phyloP scores from a whole-genome alignment of 202 grass and related monocot genomes.

The Cymbopogon flexuosus region DNA sequence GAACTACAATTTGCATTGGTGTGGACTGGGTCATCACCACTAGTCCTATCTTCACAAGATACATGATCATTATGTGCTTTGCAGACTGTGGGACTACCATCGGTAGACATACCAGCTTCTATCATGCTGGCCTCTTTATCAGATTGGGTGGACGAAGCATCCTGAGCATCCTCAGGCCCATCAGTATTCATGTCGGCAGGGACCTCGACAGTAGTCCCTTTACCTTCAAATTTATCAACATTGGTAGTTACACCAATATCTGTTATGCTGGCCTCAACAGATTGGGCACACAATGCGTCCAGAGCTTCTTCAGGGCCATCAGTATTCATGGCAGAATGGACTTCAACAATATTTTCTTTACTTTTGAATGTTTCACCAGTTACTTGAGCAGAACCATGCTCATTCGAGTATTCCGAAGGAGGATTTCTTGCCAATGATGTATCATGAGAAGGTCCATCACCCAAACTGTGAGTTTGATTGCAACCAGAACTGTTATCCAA shows the following conservation, averaged over 20 bases:
- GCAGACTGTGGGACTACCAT: neutral
- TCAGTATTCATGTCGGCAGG: slow-evolving; percentile 19
- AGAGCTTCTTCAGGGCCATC: slow-evolving; percentile 20
- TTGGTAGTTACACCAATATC: neutral
- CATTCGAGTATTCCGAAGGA: neutral
- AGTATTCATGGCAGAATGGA: slow-evolving; percentile 4
- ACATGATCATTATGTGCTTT: slow-evolving; percentile 29
- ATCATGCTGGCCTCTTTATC: slow-evolving; percentile 1
- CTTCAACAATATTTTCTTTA: slow-evolving; percentile 7
- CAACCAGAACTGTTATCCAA: slow-evolving; percentile 12
- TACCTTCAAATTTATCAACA: neutral
- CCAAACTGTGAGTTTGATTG: neutral
- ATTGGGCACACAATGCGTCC: neutral
- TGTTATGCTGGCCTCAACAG: neutral
- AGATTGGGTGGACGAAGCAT: neutral
- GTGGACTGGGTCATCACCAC: neutral
- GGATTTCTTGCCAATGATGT: neutral
- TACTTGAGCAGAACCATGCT: slow-evolving; percentile 14
- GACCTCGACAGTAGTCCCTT: slow-evolving; percentile 1
- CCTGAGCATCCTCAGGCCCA: slow-evolving; percentile 15
- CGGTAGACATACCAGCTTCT: slow-evolving; percentile 1
- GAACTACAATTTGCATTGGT: neutral
- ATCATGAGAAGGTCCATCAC: slow-evolving; percentile 18
- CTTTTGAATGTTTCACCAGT: slow-evolving; percentile 9
- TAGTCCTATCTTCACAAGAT: slow-evolving; percentile 23